Percentiles rank a stretch among this genome's conserved stretches.
phyloP scores from a whole-genome alignment of 768 basidiomycete species.

The Pulveroboletus sp. region DNA sequence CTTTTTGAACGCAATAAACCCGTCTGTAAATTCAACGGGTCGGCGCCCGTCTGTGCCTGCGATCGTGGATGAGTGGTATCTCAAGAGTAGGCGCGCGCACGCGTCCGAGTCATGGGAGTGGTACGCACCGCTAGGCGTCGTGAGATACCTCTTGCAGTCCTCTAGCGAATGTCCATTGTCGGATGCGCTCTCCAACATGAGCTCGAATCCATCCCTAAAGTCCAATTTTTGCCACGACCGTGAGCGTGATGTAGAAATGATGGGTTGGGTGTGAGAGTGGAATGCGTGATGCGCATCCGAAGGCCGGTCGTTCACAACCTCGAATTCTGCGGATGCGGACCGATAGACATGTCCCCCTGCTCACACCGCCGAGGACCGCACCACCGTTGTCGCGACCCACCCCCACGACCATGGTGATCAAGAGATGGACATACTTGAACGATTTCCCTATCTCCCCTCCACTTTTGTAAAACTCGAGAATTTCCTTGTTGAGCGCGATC shows the following conservation, averaged over 20 bases:
- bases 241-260: constrained; percentile 9
- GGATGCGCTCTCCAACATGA: constrained; percentile 81
- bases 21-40: constrained; percentile 29
- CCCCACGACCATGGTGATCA: not conserved
- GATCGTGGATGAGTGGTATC: not conserved
- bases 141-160: constrained; percentile 77
- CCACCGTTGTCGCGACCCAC: not conserved
- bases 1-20: constrained; percentile 83
- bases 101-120: not conserved
- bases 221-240: constrained; percentile 12
- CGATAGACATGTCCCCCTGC: not conserved
- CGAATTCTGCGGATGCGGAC: no score
- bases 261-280: constrained; percentile 10
- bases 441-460: constrained; percentile 18
- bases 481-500: constrained; percentile 60
- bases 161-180: constrained; percentile 77
- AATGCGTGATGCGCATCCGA: no score
- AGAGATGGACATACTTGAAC: constrained; percentile 42
- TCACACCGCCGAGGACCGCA: not conserved
- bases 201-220: constrained; percentile 78
- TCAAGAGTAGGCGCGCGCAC: not conserved
- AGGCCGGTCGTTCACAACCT: no score
- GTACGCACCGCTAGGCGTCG: constrained; percentile 52
- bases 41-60: constrained; percentile 11
- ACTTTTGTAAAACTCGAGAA: constrained; percentile 53